A percentile compares a stretch with the other conserved stretches of the same genome.
These are phyloP conservation scores for Cytidiella melzeri DNA, from an alignment of 768 basidiomycete species.

Conservation along the genomic window DNA sequence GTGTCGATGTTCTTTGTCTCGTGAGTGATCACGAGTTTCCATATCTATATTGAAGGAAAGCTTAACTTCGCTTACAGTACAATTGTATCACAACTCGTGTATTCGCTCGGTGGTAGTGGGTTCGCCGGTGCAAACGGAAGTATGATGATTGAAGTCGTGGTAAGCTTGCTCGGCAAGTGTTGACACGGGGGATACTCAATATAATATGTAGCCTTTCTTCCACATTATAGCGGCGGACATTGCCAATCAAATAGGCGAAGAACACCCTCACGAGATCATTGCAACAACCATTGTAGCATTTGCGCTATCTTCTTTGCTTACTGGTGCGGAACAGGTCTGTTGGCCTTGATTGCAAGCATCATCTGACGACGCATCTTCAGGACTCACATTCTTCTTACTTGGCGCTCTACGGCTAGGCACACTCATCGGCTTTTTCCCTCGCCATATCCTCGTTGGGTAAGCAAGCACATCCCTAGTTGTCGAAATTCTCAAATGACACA, in stretches of 20 bases:
- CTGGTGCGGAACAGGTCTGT: slow-evolving; percentile 42
- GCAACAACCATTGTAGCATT: slow-evolving; percentile 90
- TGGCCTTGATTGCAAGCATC: neutral
- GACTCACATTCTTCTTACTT: slow-evolving; percentile 79
- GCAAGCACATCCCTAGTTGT: slow-evolving; percentile 18
- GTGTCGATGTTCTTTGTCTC: slow-evolving; percentile 95
- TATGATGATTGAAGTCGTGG: slow-evolving; percentile 99
- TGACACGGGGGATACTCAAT: neutral
- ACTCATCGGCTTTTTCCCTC: slow-evolving; percentile 91
- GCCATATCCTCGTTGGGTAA: slow-evolving; percentile 93
- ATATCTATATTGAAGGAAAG: neutral
- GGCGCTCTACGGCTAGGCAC: slow-evolving; percentile 79
- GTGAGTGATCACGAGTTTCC: slow-evolving; percentile 32
- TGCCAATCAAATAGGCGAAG: slow-evolving; percentile 62
- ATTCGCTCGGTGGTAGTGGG: slow-evolving; percentile 79
- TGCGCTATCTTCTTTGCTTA: slow-evolving; percentile 80
- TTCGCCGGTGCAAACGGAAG: slow-evolving; percentile 90
- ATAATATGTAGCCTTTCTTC: slow-evolving; percentile 74
- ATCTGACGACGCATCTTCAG: slow-evolving; percentile 27
- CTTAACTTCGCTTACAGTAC: slow-evolving; percentile 37
- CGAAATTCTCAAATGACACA: neutral
- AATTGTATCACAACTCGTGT: slow-evolving; percentile 76
- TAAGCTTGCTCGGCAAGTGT: slow-evolving; percentile 33
- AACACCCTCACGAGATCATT: slow-evolving; percentile 64
- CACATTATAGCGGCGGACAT: slow-evolving; percentile 85